phyloP scores from a whole-genome alignment of 371 early-diverging fungal species.

The Saksenaea vasiformis region DNA sequence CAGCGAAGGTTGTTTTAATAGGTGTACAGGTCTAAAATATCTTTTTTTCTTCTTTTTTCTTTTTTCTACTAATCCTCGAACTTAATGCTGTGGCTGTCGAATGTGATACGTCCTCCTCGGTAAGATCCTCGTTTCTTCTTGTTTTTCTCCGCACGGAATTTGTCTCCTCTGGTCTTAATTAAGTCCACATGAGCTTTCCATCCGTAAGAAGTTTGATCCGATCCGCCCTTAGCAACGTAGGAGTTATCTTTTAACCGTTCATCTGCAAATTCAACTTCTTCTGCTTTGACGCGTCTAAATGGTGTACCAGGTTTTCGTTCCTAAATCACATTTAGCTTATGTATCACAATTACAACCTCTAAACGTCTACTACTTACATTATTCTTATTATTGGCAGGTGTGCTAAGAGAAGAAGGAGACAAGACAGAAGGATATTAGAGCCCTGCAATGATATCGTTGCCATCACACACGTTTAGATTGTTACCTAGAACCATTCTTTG shows the following conservation, averaged over 20 bases:
- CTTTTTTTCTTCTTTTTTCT: neutral
- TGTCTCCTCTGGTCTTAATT: conserved; percentile 89
- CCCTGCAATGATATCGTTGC: neutral
- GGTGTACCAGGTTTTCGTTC: conserved; percentile 56
- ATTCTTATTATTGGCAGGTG: neutral
- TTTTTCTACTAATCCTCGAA: conserved; percentile 51
- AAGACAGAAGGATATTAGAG: neutral
- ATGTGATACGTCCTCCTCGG: conserved; percentile 89
- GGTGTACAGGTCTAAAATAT: neutral
- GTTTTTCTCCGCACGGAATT: conserved; percentile 94
- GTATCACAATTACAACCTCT: neutral
- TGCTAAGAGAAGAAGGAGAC: neutral
- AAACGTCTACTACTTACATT: neutral
- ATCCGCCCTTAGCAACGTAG: conserved; percentile 71
- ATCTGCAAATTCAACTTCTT: conserved; percentile 81
- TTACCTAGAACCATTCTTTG: conserved; percentile 6
- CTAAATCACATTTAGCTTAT: conserved; percentile 11
- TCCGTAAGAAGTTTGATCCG: conserved; percentile 77
- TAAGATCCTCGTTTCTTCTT: conserved; percentile 98
- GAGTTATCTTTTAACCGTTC: conserved; percentile 85
- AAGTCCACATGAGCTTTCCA: conserved; percentile 92
- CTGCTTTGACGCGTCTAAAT: conserved; percentile 82
- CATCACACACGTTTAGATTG: conserved; percentile 19
- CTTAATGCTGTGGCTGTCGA: conserved; percentile 87
- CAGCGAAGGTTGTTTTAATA: neutral